Conservation (phyloP, 2,329 filamentous ascomycete genomes). For the Trichoderma sp. region DNA sequence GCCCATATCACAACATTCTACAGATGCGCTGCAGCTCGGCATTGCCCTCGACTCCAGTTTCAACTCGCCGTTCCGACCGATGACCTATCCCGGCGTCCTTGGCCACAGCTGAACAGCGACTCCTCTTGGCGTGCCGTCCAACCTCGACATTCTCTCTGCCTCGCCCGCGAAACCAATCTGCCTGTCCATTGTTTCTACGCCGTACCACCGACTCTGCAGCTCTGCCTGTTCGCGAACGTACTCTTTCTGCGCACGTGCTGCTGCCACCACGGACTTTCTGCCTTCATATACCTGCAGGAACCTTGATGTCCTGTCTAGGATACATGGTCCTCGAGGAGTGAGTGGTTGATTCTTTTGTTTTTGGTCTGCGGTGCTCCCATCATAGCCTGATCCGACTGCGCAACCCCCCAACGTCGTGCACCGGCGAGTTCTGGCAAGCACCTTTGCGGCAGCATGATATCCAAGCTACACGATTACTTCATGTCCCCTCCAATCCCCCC, state of each 20-base stretch:
- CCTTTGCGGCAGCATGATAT: background rate
- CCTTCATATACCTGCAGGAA: conserved; percentile 11
- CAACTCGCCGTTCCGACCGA: conserved; percentile 20
- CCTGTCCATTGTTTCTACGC: conserved; percentile 21
- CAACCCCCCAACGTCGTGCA: background rate
- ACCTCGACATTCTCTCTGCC: conserved; percentile 10
- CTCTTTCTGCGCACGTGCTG: conserved; percentile 2
- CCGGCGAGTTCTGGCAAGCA: background rate
- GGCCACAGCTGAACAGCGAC: conserved; percentile 29
- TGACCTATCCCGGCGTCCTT: conserved; percentile 25
- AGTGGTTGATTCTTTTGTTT: conserved; percentile 8
- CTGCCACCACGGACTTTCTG: background rate
- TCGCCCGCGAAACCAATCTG: background rate
- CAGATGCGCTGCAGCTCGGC: conserved; percentile 27
- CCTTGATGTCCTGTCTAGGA: conserved; percentile 28
- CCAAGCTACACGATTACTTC: background rate
- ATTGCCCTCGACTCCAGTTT: conserved; percentile 1
- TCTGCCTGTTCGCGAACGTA: background rate
- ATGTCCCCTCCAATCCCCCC: background rate
- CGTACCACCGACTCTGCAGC: conserved; percentile 7
- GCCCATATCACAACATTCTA: conserved; percentile 20
- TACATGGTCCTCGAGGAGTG: conserved; percentile 29
- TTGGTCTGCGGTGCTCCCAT: conserved; percentile 8
- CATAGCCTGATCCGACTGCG: conserved; percentile 21
- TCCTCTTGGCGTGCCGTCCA: conserved; percentile 11